phyloP scores from a whole-genome alignment of 345 rosid genomes.

The Chamaenerion angustifolium region DNA sequence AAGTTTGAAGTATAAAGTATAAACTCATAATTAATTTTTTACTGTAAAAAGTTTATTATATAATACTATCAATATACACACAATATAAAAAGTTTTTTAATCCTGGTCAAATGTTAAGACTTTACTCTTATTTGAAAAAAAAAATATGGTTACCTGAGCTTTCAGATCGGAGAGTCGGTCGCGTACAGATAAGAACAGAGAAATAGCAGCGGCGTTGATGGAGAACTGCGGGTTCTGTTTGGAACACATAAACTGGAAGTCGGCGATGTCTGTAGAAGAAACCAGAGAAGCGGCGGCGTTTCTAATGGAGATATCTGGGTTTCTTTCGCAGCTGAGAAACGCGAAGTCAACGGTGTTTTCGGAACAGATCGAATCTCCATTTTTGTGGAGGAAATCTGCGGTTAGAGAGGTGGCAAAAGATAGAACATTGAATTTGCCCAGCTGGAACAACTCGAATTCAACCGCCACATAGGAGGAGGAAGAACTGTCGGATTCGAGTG shows the following conservation, averaged over 20 bases:
- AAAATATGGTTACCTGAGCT: constrained; percentile 18
- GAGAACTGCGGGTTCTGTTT: constrained; percentile 18
- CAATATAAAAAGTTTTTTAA: no score
- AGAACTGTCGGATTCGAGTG: background rate
- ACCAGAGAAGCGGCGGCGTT: constrained; percentile 20
- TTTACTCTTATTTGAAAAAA: background rate
- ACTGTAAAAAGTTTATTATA: no score
- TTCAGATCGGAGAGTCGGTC: constrained; percentile 20
- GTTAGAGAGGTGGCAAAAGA: constrained; percentile 17
- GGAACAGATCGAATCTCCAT: constrained; percentile 16
- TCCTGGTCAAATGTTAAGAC: background rate
- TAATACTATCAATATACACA: no score
- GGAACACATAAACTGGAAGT: constrained; percentile 33
- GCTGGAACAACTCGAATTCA: background rate
- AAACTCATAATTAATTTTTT: no score
- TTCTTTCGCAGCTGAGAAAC: constrained; percentile 25
- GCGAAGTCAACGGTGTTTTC: constrained; percentile 15
- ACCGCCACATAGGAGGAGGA: background rate
- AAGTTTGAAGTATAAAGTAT: no score
- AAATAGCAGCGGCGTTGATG: constrained; percentile 21
- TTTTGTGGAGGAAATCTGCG: constrained; percentile 7
- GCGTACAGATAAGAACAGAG: constrained; percentile 20
- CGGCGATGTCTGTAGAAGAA: constrained; percentile 16
- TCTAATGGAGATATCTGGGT: constrained; percentile 25
- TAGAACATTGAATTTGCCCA: background rate